Evolutionary conservation across 768 basidiomycete species (phyloP).

Genomic region (Trametes cingulata): DNA sequence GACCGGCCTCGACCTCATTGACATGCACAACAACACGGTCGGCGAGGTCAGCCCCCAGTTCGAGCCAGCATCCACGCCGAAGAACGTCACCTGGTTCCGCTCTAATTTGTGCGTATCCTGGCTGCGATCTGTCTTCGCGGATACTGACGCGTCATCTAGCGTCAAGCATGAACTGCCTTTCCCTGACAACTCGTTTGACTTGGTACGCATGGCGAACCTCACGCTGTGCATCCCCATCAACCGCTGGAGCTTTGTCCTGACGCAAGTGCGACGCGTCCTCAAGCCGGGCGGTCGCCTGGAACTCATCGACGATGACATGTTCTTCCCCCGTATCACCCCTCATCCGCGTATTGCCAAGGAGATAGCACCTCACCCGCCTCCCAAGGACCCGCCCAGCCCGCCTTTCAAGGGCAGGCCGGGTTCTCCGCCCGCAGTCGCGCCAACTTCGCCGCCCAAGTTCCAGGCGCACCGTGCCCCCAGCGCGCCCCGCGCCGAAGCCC

Average conservation of each 20-base stretch:
- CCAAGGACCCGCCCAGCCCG: not conserved
- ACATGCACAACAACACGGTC: constrained; percentile 26
- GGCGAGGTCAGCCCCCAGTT: constrained; percentile 18
- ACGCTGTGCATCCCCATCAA: constrained; percentile 59
- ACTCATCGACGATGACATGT: constrained; percentile 69
- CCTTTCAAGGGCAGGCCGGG: too few relatives aligned
- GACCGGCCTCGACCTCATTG: constrained; percentile 66
- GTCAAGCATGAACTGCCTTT: constrained; percentile 62
- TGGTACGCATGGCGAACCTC: constrained; percentile 73
- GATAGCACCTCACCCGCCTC: constrained; percentile 22
- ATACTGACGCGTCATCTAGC: constrained; percentile 35
- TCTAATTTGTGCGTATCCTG: constrained; percentile 64
- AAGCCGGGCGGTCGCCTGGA: constrained; percentile 64
- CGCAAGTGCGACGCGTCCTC: constrained; percentile 65
- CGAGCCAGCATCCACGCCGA: constrained; percentile 21
- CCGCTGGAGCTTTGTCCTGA: constrained; percentile 59
- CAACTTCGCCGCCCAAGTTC: constrained; percentile 1
- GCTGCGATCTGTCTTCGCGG: not conserved
- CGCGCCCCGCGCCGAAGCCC: not conserved
- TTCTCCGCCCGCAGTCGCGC: constrained; percentile 11
- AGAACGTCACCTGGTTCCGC: constrained; percentile 54
- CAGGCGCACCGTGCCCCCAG: not conserved
- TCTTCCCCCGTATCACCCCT: constrained; percentile 55
- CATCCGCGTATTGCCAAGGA: not conserved
- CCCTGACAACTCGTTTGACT: constrained; percentile 61